Base-by-base conservation (phyloP, 2,329 filamentous ascomycete species). In the Phialocephala subalpina region DNA sequence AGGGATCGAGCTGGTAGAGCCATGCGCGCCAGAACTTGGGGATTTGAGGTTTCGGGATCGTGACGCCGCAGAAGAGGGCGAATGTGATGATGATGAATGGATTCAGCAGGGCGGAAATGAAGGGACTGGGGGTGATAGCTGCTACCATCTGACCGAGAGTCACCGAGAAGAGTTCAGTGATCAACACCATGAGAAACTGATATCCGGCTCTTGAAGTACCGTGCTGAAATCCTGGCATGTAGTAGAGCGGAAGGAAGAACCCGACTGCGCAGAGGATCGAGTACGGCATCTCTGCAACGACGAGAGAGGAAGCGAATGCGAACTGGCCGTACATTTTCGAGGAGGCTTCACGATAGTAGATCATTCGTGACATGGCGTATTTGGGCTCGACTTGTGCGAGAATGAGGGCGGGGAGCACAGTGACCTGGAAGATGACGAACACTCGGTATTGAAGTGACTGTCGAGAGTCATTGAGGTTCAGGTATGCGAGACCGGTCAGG, bases 361-460 rank as follows among this genome's bases (percentile, higher is more conserved):
- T 90, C 75, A 92, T 84, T 52, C 93, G 87, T 68, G 91, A 90
- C 73, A 94, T 82, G 75, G 94, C 90, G 77, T 92, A 97, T 81
- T 94, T 94, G 47, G 91, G 88, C 78, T 97, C 91, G 62, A 97
- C 91, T 75, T 97, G 93, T 0, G 90, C 88, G 64, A 97, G 87
- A 77, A 97, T 93, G 35, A 97, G 83, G 0, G 92, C 92, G 0
- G 93, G 93, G 29, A 97, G 84, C 25, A 97, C 92, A 0, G 92
- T 93, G 60, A 94, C 88, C 77, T 97, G 93, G 86, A 97, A 97
- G 77, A 96, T 92, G 78, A 95, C 88, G 78, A 97, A 97, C 68
- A 97, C 86, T 67, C 90, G 90, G 82, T 96, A 92, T 78, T 97
- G 94, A 4, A 97, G 84, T 1, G 90, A 92, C 0, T 90, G 81